Conservation (phyloP, 139 green algal species). For the Picochlorum sp. region DNA sequence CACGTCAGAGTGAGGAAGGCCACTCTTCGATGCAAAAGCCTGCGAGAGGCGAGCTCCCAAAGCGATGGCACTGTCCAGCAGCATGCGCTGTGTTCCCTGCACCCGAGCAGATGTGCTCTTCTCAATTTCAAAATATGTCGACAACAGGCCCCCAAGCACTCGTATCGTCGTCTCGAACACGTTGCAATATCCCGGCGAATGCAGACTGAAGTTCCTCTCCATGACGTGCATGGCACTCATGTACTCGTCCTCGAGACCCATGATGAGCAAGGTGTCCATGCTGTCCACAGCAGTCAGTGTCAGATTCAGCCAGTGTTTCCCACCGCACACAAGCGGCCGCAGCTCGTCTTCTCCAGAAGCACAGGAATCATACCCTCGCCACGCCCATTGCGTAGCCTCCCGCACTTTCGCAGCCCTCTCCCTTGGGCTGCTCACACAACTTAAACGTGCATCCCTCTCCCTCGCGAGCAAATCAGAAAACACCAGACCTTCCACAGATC, state of each 20-base stretch:
- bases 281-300: slow-evolving; percentile 70
- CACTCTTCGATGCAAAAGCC: slow-evolving; percentile 33
- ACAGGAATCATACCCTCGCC: slow-evolving; percentile 55
- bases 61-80: slow-evolving; percentile 29
- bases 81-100: background rate
- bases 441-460: slow-evolving; percentile 19
- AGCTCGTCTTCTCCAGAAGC: slow-evolving; percentile 78
- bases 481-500: no score
- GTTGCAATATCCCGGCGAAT: slow-evolving; percentile 32
- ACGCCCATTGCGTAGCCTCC: slow-evolving; percentile 46
- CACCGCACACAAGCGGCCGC: slow-evolving; percentile 29
- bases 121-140: slow-evolving; percentile 59
- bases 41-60: slow-evolving; percentile 33
- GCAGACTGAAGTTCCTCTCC: slow-evolving; percentile 8
- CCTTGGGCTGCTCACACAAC: slow-evolving; percentile 34
- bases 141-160: slow-evolving; percentile 79
- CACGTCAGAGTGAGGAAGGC: slow-evolving; percentile 47
- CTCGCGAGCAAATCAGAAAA: slow-evolving; percentile 4
- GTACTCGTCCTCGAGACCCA: slow-evolving; percentile 45
- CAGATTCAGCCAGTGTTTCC: slow-evolving; percentile 52
- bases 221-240: slow-evolving; percentile 21
- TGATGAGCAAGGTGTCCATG: slow-evolving; percentile 70
- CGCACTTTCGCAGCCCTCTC: slow-evolving; percentile 34
- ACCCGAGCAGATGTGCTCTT: background rate
- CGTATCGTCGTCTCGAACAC: slow-evolving; percentile 93